Base-by-base conservation (phyloP, 805 yeast species). In the Myxozyma udenii region DNA sequence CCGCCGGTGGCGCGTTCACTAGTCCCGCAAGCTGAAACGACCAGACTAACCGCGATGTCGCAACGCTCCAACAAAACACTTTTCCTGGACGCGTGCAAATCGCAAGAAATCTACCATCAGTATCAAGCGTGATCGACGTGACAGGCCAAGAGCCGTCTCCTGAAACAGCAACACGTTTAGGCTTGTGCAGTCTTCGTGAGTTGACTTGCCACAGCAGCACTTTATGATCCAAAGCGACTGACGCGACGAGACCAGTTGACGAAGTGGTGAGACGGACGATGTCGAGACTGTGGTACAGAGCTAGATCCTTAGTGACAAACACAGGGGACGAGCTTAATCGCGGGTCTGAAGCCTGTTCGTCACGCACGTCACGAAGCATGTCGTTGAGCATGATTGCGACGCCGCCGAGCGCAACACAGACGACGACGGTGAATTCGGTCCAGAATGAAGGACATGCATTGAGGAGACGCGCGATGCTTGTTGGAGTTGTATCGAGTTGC, bases 191-290 rank as follows among this genome's bases (percentile, higher is more conserved):
- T 19, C 47, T 42, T 6, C 25, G 24, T 16, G 55, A 30, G 26
- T 55, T 56, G 30, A 64, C 67, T 28, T 64, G 83, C 95, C 95
- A 87, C 9, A 86, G 78, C 28, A 80, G 66, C 3, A 87, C 74
- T 53, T 75, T 78, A 60, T 84, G 89, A 61, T 87, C 95, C 63
- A 87, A 70, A 3, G 90, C 91, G 24, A 84, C 76, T 1, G 86
- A 80, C 22, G 85, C 74, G 61, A 85, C 83, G 2, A 87, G 81
- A 46, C 80, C 74, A 12, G 78, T 70, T 19, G 74, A 66, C 12
- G 86, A 81, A 0, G 87, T 77, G n/a, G 74, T 68, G 9, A 85
- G 70, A 50, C 75, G 76, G 30, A 84, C 73, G 3, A 85, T 74
- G 64, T 87, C 95, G 44, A 85, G 69, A 22, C 72, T 68, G 64